Evolutionary conservation across 1,139 yeast genomes (phyloP).

Genomic region (Suhomyces bokatorum): DNA sequence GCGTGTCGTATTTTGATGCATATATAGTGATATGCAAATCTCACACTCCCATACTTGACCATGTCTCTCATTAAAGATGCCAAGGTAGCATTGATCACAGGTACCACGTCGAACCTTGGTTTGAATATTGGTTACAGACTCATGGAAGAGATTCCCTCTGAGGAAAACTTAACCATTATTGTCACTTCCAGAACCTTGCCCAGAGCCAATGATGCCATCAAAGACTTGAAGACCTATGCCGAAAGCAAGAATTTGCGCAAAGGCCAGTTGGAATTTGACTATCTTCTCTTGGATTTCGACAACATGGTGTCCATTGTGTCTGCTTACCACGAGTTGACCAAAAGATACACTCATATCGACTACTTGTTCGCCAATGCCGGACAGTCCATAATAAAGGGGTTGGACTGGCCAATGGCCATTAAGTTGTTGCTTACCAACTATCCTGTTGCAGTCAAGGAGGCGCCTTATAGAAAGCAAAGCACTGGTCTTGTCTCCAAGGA

Average conservation of each 20-base stretch:
- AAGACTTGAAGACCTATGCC: conserved; percentile 54
- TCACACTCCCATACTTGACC: not conserved
- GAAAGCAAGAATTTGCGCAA: conserved; percentile 30
- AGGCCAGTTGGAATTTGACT: conserved; percentile 78
- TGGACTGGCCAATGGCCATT: conserved; percentile 79
- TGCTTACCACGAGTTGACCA: conserved; percentile 69
- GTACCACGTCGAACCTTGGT: conserved; percentile 73
- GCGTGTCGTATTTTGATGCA: not conserved
- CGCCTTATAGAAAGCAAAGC: conserved; percentile 78
- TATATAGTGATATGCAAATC: not conserved
- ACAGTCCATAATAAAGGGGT: conserved; percentile 81
- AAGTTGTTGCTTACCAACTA: conserved; percentile 67
- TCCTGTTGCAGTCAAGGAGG: conserved; percentile 78
- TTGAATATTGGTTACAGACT: conserved; percentile 79
- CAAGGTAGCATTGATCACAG: conserved; percentile 46
- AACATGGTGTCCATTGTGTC: conserved; percentile 81
- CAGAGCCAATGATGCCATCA: conserved; percentile 75
- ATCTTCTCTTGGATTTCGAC: conserved; percentile 82
- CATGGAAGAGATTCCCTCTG: conserved; percentile 55
- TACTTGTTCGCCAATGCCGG: conserved; percentile 86
- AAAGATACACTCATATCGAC: conserved; percentile 66
- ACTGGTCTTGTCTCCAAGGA: conserved; percentile 71
- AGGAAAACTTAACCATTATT: conserved; percentile 65
- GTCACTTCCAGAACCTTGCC: conserved; percentile 90
- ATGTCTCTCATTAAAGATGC: conserved; percentile 23